Evolutionary conservation across 1,284 basidiomycete species (phyloP), one percentile per base, ranked within the genome.

Genomic region (Apiotrichum veenhuisii): DNA sequence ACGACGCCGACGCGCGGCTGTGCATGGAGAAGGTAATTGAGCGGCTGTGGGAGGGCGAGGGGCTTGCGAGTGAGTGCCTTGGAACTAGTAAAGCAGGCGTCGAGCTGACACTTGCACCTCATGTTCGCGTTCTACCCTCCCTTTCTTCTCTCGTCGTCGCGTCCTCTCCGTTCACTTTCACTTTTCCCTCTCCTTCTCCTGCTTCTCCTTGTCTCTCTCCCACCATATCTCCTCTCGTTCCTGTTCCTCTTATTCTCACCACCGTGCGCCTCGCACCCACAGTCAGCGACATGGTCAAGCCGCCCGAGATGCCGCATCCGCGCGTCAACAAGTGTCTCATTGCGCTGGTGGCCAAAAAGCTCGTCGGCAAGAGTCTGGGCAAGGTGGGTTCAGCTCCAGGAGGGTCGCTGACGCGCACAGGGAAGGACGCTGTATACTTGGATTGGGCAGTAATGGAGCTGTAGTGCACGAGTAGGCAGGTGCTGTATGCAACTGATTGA

Each of bases 241-340:
- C 10, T 15, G 3, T 10, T 9, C 5, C 41, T 11, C 9, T 7
- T n/a, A 20, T n/a, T n/a, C 3, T 15, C 38, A 40, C 42, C 25
- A 1, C 14, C 23, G 5, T n/a, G 4, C 9, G 20, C 38, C n/a
- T 9, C 17, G 37, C 25, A 33, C 33, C 17, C 25, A 2, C 64
- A 95, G 92, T 94, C 40, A 77, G 82, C 40, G 89, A 91, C 50
- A 82, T 96, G 51, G 83, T 92, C 61, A 83, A 82, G 49, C 85
- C 85, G 1, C 90, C 91, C 0, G 89, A 92, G 57, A 80, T 94
- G 46, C 87, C 86, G 47, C 91, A 94, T 77, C 88, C 90, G 8
- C 83, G 87, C 37, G 91, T 91, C 43, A 95, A 96, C 77, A 95
- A 93, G 75, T 92, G 91, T 64, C 80, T 97, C 33, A 92, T 96